A percentile compares a stretch with the other conserved stretches of the same genome.
Conservation (phyloP, 768 basidiomycete genomes). For the Rhodocollybia butyracea region DNA sequence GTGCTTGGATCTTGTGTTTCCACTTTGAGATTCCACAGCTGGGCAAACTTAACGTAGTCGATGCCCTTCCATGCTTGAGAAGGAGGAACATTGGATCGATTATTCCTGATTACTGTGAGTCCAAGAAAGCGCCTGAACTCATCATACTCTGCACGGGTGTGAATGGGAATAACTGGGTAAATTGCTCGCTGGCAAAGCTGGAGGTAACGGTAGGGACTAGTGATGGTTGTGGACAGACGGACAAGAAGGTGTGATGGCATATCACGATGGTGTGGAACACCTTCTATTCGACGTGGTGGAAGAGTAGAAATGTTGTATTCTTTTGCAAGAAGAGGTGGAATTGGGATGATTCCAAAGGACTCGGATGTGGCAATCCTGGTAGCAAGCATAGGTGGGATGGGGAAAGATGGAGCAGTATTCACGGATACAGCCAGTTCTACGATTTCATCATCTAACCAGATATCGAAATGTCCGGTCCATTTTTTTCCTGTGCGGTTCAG, state of each 20-base stretch:
- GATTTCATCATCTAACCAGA: conserved; percentile 15
- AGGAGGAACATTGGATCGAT: background rate
- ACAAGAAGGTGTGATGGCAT: conserved; percentile 1
- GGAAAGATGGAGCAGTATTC: conserved; percentile 10
- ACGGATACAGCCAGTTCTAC: conserved; percentile 10
- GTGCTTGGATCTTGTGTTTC: conserved; percentile 5
- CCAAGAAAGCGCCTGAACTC: background rate
- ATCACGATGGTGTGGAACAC: conserved; percentile 2
- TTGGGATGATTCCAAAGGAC: conserved; percentile 13
- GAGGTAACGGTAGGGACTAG: conserved; percentile 11
- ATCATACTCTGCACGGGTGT: conserved; percentile 11
- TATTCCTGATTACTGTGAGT: background rate
- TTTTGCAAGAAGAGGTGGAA: conserved; percentile 1
- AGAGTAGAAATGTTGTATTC: conserved; percentile 4
- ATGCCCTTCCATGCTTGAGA: conserved; percentile 3
- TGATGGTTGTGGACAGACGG: conserved; percentile 8
- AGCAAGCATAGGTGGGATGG: conserved; percentile 11
- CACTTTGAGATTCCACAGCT: conserved; percentile 12
- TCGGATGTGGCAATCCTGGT: conserved; percentile 16
- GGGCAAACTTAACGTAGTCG: conserved; percentile 10
- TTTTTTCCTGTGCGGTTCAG: conserved; percentile 9
- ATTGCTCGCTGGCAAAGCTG: conserved; percentile 13
- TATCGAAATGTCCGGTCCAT: conserved; percentile 11
- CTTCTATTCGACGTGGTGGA: background rate
- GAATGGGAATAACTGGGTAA: conserved; percentile 11